Percentiles rank a stretch among this genome's conserved stretches.
Evolutionary conservation across 208 protist genomes (phyloP).

Genomic region (Acanthamoeba castellanii): DNA sequence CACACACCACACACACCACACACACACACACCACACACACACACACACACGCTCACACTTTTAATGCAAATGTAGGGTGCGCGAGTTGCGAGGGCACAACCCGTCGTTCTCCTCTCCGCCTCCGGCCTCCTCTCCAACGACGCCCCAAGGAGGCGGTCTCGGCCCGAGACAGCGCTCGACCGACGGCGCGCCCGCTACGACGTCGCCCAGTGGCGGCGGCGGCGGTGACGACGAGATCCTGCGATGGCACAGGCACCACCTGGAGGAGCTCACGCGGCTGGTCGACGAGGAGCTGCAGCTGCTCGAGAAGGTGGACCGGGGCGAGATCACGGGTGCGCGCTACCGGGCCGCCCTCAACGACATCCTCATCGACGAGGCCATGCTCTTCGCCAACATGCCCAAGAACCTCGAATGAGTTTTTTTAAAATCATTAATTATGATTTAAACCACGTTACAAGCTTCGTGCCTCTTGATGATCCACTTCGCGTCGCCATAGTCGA

Average conservation of each 20-base stretch:
- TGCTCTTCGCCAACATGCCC: constrained; percentile 70
- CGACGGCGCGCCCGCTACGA: background rate
- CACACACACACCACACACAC: background rate
- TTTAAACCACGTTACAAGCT: too few species aligned
- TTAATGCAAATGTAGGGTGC: background rate
- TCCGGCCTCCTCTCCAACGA: background rate
- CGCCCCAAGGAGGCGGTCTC: too few species aligned
- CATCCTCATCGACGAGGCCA: constrained; percentile 66
- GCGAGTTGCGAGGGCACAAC: constrained; percentile 5
- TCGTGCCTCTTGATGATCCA: too few species aligned
- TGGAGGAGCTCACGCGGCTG: constrained; percentile 95
- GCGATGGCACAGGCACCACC: constrained; percentile 93
- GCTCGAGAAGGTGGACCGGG: constrained; percentile 93
- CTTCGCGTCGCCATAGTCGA: too few species aligned
- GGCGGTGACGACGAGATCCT: constrained; percentile 92
- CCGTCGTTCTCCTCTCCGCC: background rate
- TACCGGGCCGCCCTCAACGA: constrained; percentile 43
- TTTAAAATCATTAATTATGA: too few species aligned
- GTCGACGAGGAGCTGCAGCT: constrained; percentile 95
- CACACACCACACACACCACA: background rate
- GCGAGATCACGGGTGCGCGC: background rate
- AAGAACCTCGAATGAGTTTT: constrained; percentile 46
- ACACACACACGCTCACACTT: background rate
- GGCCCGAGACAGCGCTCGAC: background rate
- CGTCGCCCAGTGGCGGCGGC: background rate